These are phyloP conservation scores for Peterozyma toletana DNA, from an alignment of 805 yeast genomes.

Conservation along the genomic window DNA sequence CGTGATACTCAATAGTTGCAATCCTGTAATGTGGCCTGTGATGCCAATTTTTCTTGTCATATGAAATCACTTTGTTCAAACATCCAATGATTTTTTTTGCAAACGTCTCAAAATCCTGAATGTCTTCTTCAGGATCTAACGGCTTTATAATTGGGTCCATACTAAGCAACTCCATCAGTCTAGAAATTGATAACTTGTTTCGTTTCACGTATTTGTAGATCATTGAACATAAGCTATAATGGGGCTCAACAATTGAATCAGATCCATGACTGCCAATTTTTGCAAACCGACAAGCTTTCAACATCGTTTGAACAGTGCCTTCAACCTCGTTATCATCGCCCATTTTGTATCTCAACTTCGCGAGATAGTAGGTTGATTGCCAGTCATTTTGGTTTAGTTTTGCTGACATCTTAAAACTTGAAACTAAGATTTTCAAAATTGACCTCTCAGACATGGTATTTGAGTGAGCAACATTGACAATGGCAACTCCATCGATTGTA, in stretches of 20 bases:
- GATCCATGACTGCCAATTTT: slow-evolving; percentile 26
- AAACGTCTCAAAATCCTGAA: slow-evolving; percentile 20
- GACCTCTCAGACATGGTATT: slow-evolving; percentile 10
- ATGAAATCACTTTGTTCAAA: slow-evolving; percentile 36
- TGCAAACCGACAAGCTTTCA: slow-evolving; percentile 38
- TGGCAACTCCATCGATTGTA: too few species aligned
- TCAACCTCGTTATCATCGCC: slow-evolving; percentile 13
- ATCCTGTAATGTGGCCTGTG: slow-evolving; percentile 75
- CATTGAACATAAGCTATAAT: slow-evolving; percentile 54
- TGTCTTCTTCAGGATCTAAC: slow-evolving; percentile 10
- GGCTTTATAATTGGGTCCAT: slow-evolving; percentile 23
- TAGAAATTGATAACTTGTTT: slow-evolving; percentile 23
- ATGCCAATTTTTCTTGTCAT: slow-evolving; percentile 88
- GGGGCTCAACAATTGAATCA: slow-evolving; percentile 72
- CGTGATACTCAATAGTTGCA: slow-evolving; percentile 54
- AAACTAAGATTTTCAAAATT: slow-evolving; percentile 31
- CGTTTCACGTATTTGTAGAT: slow-evolving; percentile 46
- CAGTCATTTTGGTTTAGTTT: slow-evolving; percentile 43
- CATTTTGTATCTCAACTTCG: slow-evolving; percentile 34
- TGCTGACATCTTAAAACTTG: slow-evolving; percentile 40
- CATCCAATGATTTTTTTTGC: slow-evolving; percentile 33
- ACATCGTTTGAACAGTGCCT: slow-evolving; percentile 31
- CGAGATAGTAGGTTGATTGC: slow-evolving; percentile 49
- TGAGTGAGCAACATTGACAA: too few species aligned
- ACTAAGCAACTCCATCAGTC: slow-evolving; percentile 33